phyloP scores from a whole-genome alignment of 2,329 filamentous ascomycete genomes.

The Mollisiaceae sp. region DNA sequence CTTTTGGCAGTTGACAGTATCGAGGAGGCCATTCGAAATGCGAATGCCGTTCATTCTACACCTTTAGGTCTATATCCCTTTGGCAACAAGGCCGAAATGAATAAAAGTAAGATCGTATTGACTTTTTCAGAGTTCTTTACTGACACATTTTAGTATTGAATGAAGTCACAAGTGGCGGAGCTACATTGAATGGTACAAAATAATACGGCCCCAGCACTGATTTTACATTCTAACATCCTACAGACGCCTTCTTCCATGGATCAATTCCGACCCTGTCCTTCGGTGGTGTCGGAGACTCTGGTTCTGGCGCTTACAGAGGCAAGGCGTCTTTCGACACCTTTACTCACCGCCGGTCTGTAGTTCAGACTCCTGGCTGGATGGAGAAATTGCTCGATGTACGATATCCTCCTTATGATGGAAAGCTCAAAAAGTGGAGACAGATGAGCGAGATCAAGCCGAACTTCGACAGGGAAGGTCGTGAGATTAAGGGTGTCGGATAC shows the following conservation, averaged over 20 bases:
- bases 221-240: not conserved
- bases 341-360: slow-evolving; percentile 63
- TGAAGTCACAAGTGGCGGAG: slow-evolving; percentile 70
- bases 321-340: slow-evolving; percentile 74
- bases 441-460: slow-evolving; percentile 56
- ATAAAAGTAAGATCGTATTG: slow-evolving; percentile 62
- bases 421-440: slow-evolving; percentile 50
- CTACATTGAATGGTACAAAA: slow-evolving; percentile 61
- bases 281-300: slow-evolving; percentile 82
- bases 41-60: slow-evolving; percentile 81
- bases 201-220: too few relatives aligned
- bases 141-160: slow-evolving; percentile 56
- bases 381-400: slow-evolving; percentile 70
- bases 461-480: slow-evolving; percentile 65
- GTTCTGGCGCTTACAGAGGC: slow-evolving; percentile 78
- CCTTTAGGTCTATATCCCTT: slow-evolving; percentile 87
- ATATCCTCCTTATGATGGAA: slow-evolving; percentile 63
- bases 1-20: slow-evolving; percentile 78
- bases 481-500: slow-evolving; percentile 57
- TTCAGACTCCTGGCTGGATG: slow-evolving; percentile 69
- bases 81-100: slow-evolving; percentile 77
- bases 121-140: slow-evolving; percentile 15
- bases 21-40: slow-evolving; percentile 84
- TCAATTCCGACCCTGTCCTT: slow-evolving; percentile 75
- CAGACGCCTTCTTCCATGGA: slow-evolving; percentile 68